Conservation (phyloP, 331 rosid genomes). For the Quercus phellos region DNA sequence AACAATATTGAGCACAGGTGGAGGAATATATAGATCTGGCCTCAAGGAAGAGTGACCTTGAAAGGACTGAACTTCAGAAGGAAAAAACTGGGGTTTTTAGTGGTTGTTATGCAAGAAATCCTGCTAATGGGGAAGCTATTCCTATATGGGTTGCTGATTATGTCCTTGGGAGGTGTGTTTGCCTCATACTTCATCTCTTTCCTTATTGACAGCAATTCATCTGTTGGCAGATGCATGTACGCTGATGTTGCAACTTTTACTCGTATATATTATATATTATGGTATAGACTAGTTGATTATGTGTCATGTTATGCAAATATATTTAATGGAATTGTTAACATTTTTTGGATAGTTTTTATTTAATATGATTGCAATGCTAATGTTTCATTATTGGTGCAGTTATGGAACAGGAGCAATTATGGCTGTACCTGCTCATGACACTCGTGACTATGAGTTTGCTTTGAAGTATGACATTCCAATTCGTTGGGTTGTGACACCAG, state of each 20-base stretch:
- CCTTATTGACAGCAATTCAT: constrained; percentile 6
- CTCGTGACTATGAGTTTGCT: constrained; percentile 90
- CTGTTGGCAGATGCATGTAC: constrained; percentile 3
- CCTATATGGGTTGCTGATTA: constrained; percentile 99
- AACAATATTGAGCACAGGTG: constrained; percentile 54
- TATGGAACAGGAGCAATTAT: constrained; percentile 95
- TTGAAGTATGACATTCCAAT: constrained; percentile 62
- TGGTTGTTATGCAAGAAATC: constrained; percentile 88
- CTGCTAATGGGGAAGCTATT: constrained; percentile 76
- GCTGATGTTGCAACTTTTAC: constrained; percentile 2
- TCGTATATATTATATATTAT: neutral
- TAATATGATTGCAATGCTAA: neutral
- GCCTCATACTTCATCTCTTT: neutral
- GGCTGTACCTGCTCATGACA: constrained; percentile 97
- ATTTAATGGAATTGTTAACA: constrained; percentile 10
- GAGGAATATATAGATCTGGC: constrained; percentile 75
- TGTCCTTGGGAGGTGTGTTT: constrained; percentile 86
- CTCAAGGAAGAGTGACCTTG: constrained; percentile 89
- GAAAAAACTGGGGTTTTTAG: constrained; percentile 89
- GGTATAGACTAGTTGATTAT: constrained; percentile 10
- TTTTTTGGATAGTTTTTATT: constrained; percentile 2
- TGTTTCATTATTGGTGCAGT: constrained; percentile 46
- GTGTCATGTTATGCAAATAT: constrained; percentile 13
- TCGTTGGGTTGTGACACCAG: constrained; percentile 64
- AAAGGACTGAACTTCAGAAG: constrained; percentile 98